Evolutionary conservation across 1,284 basidiomycete species (phyloP), one percentile per base, ranked within the genome.

Genomic region (Boletus sp.): DNA sequence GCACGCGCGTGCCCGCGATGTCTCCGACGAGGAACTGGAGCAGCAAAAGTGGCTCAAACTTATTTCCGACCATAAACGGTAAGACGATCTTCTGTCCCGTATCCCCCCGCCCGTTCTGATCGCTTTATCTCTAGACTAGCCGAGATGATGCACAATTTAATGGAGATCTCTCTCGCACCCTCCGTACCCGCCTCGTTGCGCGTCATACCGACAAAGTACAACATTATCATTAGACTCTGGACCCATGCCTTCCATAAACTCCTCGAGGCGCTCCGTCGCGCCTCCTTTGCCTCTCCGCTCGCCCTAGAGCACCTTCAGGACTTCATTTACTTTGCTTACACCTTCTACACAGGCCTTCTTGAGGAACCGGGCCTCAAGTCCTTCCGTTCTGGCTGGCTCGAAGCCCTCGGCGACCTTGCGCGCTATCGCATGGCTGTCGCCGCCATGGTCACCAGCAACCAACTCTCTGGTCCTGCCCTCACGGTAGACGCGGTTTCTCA

Each of bases 401-500:
- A 99, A 66, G 92, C 94, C 5, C 82, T 99, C 12, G 95, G 95
- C 20, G 94, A 98, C 68, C 78, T 99, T 27, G 94, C 95, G 0
- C 77, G 94, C 23, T 98, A 96, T 65, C 81, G 91, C 41, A 95
- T 98, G 91, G 87, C 88, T 3, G 89, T 96, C n/a, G 89, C 82
- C 29, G 79, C 79, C 26, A 78, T 85, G 72, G 71, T 84, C 20
- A 75, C 77, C n/a, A 65, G 72, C 58, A 58, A 66, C 57, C 55
- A 69, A 46, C 58, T 68, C 55, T 56, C 69, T 17, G 66, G 69
- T 12, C 50, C 65, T 7, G 62, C 70, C 2, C 72, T 81, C 30
- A 79, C 83, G 0, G 52, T 69, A 7, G 74, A 76, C 44, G 75
- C 74, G 6, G 63, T 76, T 22, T 72, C 70, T 9, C 69, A 72